Evolutionary conservation across 108 stramenopile genomes (phyloP).

Genomic region (Schizochytrium sp.): DNA sequence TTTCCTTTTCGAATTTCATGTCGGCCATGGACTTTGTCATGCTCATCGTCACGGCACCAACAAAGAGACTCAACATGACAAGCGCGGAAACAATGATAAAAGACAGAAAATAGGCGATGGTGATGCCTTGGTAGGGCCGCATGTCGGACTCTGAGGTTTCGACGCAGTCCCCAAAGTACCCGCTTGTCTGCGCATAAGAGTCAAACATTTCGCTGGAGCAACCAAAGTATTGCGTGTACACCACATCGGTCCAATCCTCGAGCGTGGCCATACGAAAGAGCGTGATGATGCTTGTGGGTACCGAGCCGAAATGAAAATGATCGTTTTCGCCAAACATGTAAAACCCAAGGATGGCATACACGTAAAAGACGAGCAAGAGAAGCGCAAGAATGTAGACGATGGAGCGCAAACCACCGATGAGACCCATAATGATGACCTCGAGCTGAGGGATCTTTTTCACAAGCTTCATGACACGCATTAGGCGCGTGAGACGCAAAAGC

Average conservation of each 20-base stretch:
- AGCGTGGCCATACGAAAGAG: slow-evolving; percentile 31
- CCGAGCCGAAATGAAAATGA: slow-evolving; percentile 27
- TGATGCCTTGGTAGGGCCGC: background rate
- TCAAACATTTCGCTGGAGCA: slow-evolving; percentile 15
- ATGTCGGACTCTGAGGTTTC: background rate
- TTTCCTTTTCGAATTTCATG: slow-evolving; percentile 26
- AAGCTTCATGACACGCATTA: slow-evolving; percentile 39
- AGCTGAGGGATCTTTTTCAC: slow-evolving; percentile 39
- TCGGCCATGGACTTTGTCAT: slow-evolving; percentile 29
- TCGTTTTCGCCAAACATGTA: slow-evolving; percentile 30
- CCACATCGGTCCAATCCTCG: slow-evolving; percentile 40
- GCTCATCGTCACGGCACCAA: slow-evolving; percentile 32
- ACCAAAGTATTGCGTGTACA: slow-evolving; percentile 21
- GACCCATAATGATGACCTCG: slow-evolving; percentile 32
- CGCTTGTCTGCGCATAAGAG: background rate
- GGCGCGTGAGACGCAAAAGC: slow-evolving; percentile 32
- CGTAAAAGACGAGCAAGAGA: slow-evolving; percentile 39
- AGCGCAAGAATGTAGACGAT: slow-evolving; percentile 36
- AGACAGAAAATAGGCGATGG: slow-evolving; percentile 21
- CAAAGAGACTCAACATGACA: slow-evolving; percentile 31
- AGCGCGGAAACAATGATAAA: slow-evolving; percentile 25
- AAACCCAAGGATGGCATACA: slow-evolving; percentile 32
- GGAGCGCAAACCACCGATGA: slow-evolving; percentile 20
- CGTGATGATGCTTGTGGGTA: slow-evolving; percentile 30
- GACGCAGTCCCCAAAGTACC: background rate